Base-by-base conservation (phyloP, 78 protist genomes). In the Chrysochromulina parva region DNA sequence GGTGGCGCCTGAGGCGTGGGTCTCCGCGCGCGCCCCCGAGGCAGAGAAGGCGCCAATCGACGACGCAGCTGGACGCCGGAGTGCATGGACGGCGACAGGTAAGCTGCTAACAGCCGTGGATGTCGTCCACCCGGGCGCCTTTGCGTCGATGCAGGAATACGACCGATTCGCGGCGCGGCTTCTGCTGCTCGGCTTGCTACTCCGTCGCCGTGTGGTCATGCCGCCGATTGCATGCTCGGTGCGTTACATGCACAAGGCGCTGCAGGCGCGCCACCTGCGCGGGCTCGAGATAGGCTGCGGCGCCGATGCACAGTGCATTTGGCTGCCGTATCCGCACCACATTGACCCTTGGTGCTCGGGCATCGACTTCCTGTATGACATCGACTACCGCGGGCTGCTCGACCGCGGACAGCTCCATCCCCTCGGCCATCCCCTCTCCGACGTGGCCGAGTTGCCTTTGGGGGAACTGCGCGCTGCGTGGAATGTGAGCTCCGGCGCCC, bases 251-350 rank as follows among this genome's bases (percentile, higher is more conserved):
- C 78, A 28, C 24, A 3, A 14, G 24, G 78, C 78, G 24, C 78
- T 69, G 50, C 50, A 69, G 78, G 50, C 78, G 53, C 78, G 78
- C 53, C 78, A 69, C 50, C 13, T 69, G 78, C 28, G 78, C 10
- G 78, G 53, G 78, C 22, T 69, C 50, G 78, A 69, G 4, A 50
- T 69, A 2, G 78, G 78, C 28, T 69, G 78, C 78, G 78, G 78
- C 50, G 78, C 4, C 17, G 24, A 22, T 5, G 50, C 14, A 1
- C 78, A 28, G 17, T 69, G 78, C 78, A 13, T 69, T 19, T 69
- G 78, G 78, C 28, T 69, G 78, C 78, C 78, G 24, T 69, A 69
- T 14, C 78, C 78, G 14, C 78, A 69, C 50, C 78, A 69, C 78
- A 13, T 69, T 50, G 78, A 69, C 78, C 50, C 50, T 2, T 69